Conservation (phyloP, 805 yeast genomes). For the Spathaspora gorwiae region DNA sequence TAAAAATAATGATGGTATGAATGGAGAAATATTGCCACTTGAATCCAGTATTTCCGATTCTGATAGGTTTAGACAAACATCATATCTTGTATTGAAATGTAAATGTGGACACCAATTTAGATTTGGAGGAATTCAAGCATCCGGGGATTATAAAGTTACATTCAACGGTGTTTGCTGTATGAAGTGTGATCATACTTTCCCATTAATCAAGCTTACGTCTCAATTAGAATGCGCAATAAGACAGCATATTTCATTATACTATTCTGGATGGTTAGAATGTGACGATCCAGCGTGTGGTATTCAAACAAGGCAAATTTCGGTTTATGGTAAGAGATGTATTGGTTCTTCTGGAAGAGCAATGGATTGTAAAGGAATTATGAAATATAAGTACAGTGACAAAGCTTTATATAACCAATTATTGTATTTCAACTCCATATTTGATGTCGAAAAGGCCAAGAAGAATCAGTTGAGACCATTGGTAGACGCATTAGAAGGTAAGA, state of each 20-base stretch:
- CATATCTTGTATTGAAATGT: conserved; percentile 55
- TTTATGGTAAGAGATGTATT: conserved; percentile 83
- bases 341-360: conserved; percentile 57
- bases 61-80: conserved; percentile 72
- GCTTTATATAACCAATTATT: conserved; percentile 81
- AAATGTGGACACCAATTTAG: conserved; percentile 55
- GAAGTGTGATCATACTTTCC: conserved; percentile 50
- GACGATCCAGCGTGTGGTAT: conserved; percentile 81
- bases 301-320: conserved; percentile 79
- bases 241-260: conserved; percentile 65
- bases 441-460: conserved; percentile 69
- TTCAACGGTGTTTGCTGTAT: conserved; percentile 70
- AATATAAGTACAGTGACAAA: conserved; percentile 70
- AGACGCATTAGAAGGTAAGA: conserved; percentile 11
- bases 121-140: conserved; percentile 72
- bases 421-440: conserved; percentile 75
- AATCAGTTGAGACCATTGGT: conserved; percentile 49
- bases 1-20: conserved; percentile 23
- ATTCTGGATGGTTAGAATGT: conserved; percentile 82
- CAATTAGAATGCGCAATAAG: conserved; percentile 77
- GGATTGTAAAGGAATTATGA: conserved; percentile 78
- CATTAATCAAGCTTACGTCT: conserved; percentile 52
- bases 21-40: conserved; percentile 58
- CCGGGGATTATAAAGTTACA: conserved; percentile 55
- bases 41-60: conserved; percentile 77